These are phyloP conservation scores for Spiraea crenata DNA, from an alignment of 331 rosid genomes.

Conservation along the genomic window DNA sequence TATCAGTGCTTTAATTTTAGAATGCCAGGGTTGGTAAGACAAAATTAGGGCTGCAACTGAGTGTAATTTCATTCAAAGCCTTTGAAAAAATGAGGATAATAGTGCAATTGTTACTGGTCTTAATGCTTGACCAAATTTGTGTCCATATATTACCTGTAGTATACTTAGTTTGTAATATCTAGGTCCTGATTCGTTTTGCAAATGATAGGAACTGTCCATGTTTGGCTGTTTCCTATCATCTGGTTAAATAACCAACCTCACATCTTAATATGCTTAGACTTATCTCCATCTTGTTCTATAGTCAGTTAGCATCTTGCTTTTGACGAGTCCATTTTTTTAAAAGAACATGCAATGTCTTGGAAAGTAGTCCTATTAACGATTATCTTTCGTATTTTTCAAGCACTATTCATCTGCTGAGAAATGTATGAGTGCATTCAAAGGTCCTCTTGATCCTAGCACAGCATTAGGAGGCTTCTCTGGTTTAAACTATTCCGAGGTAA, in stretches of 20 bases:
- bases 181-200: neutral
- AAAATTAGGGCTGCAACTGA: neutral
- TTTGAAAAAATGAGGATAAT: neutral
- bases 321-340: neutral
- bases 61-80: neutral
- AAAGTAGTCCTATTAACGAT: neutral
- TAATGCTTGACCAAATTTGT: neutral
- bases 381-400: constrained; percentile 40
- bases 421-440: constrained; percentile 93
- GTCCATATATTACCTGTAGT: neutral
- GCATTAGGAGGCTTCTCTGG: constrained; percentile 92
- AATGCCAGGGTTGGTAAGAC: neutral
- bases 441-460: constrained; percentile 97
- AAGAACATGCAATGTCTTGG: neutral
- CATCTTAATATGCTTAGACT: neutral
- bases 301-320: neutral
- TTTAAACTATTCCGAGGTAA: constrained; percentile 82
- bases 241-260: neutral
- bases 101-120: neutral
- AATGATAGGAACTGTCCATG: neutral
- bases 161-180: neutral
- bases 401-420: constrained; percentile 90
- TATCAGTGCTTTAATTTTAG: neutral
- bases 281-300: constrained; percentile 17
- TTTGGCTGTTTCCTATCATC: neutral